phyloP scores from a whole-genome alignment of 2,329 filamentous ascomycete species.

The Aspergillus sp. region DNA sequence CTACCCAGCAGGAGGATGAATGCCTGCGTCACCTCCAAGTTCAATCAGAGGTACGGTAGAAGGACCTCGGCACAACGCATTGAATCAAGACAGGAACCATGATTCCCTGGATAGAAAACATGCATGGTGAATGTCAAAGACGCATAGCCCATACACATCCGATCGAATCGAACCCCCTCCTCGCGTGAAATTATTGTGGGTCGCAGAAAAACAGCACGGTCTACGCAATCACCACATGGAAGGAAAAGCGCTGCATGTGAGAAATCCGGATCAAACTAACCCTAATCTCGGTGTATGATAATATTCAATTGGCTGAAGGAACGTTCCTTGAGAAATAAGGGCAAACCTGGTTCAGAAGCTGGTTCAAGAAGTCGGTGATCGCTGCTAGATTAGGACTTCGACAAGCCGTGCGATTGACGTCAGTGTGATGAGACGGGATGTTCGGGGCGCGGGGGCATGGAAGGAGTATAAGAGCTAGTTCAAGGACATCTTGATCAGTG shows the following conservation, averaged over 20 bases:
- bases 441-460: not conserved
- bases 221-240: not conserved
- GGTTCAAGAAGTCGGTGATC: not conserved
- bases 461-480: not conserved
- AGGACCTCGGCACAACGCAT: not conserved
- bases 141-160: not conserved
- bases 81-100: not conserved
- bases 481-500: not conserved
- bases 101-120: not conserved
- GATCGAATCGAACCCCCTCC: not conserved
- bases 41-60: no score
- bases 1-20: no score
- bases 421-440: slow-evolving; percentile 5
- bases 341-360: not conserved
- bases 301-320: no score
- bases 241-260: not conserved
- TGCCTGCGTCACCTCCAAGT: no score
- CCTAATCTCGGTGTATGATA: no score
- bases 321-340: not conserved
- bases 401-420: slow-evolving; percentile 14
- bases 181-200: not conserved
- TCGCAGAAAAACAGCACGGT: not conserved
- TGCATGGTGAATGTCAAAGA: not conserved
- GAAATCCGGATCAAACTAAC: not conserved
- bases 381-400: not conserved